Percentiles rank a stretch among this genome's conserved stretches.
phyloP scores from a whole-genome alignment of 73 alveolate genomes.

The Urostyla sp. region DNA sequence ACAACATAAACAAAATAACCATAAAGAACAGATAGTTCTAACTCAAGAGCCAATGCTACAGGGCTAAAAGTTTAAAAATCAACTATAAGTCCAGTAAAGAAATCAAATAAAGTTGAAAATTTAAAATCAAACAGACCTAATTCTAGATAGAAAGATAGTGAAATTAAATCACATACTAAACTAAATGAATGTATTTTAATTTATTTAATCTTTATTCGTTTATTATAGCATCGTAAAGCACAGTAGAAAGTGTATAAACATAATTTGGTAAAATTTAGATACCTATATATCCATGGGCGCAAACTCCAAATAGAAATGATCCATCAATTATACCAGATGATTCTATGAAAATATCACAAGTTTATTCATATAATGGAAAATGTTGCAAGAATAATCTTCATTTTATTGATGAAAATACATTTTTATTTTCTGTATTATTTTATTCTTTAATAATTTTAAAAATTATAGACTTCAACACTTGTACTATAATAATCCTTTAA shows the following conservation, averaged over 20 bases:
- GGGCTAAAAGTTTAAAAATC: too few species aligned
- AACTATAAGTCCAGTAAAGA: too few species aligned
- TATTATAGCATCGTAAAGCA: too few species aligned
- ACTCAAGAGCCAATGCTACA: too few species aligned
- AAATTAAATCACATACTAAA: too few species aligned
- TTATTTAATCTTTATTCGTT: too few species aligned
- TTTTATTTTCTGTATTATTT: conserved; percentile 1
- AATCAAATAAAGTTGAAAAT: too few species aligned
- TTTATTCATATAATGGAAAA: conserved; percentile 42
- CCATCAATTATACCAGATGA: conserved; percentile 24
- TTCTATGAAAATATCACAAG: conserved; percentile 8
- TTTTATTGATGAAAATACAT: conserved; percentile 6
- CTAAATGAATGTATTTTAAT: too few species aligned
- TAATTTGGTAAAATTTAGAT: not conserved
- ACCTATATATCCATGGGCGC: not conserved
- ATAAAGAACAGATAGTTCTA: too few species aligned
- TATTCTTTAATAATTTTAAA: not conserved
- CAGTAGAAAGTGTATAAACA: not conserved
- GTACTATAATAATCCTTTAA: conserved; percentile 24
- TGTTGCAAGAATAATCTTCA: conserved; percentile 1
- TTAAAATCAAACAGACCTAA: too few species aligned
- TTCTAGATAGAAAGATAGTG: too few species aligned
- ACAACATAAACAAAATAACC: too few species aligned
- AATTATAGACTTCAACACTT: conserved; percentile 30
- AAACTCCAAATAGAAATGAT: conserved; percentile 27